phyloP scores from a whole-genome alignment of 306 rosid genomes.

The Benincasa hispida region DNA sequence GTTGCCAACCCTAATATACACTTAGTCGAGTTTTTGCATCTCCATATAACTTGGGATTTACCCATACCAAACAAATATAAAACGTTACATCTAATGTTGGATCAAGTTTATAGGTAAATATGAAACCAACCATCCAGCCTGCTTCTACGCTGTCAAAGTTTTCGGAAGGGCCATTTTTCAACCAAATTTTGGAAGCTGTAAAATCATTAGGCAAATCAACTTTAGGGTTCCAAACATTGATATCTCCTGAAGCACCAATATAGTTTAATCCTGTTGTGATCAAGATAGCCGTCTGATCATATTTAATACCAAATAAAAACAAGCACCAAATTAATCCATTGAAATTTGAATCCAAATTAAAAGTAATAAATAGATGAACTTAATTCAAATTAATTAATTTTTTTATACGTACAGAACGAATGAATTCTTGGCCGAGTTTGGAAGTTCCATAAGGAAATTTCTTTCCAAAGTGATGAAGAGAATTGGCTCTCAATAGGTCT shows the following conservation, averaged over 20 bases:
- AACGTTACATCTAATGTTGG: too few species aligned
- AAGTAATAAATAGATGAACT: too few species aligned
- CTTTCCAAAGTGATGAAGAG: slow-evolving; percentile 30
- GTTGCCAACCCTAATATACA: slow-evolving; percentile 37
- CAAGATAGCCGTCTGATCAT: slow-evolving; percentile 31
- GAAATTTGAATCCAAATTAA: too few species aligned
- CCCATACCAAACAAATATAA: slow-evolving; percentile 14
- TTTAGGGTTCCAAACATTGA: slow-evolving; percentile 49
- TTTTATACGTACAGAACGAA: slow-evolving; percentile 23
- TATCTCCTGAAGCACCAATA: slow-evolving; percentile 45
- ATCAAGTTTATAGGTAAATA: too few species aligned
- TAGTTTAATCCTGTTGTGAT: slow-evolving; percentile 28
- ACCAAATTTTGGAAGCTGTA: slow-evolving; percentile 53
- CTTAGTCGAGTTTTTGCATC: slow-evolving; percentile 29
- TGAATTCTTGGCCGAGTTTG: neutral
- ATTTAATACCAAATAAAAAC: neutral
- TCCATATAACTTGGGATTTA: slow-evolving; percentile 48
- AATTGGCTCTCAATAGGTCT: slow-evolving; percentile 28
- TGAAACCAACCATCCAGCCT: slow-evolving; percentile 45
- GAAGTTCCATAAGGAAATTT: slow-evolving; percentile 2
- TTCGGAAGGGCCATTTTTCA: slow-evolving; percentile 19
- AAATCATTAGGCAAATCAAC: slow-evolving; percentile 31
- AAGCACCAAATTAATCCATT: too few species aligned
- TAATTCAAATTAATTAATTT: too few species aligned
- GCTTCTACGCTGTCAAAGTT: slow-evolving; percentile 50